Percentiles rank a stretch among this genome's conserved stretches.
These are phyloP conservation scores for Xylaria palmicola DNA, from an alignment of 495 filamentous ascomycete genomes.

Conservation along the genomic window DNA sequence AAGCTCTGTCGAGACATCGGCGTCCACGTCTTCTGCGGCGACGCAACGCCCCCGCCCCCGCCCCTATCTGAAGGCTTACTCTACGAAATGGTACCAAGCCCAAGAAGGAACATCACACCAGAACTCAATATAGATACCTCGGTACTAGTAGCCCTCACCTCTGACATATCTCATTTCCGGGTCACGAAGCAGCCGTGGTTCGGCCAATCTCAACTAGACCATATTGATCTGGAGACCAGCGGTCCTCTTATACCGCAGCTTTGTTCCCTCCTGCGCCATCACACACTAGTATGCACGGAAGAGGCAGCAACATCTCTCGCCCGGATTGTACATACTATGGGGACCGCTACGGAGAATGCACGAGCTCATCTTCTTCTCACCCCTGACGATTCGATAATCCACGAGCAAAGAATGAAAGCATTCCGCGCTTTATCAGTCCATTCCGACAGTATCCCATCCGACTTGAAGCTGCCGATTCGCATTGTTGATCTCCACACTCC, in stretches of 20 bases:
- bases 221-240: conserved; percentile 31
- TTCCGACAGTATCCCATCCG: conserved; percentile 22
- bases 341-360: conserved; percentile 33
- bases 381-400: conserved; percentile 16
- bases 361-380: conserved; percentile 36
- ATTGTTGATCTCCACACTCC: conserved; percentile 15
- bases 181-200: conserved; percentile 38
- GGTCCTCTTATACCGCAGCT: conserved; percentile 33
- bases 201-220: conserved; percentile 33
- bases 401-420: conserved; percentile 21
- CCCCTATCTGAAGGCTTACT: conserved; percentile 47
- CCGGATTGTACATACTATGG: conserved; percentile 39
- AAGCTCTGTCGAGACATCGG: conserved; percentile 24
- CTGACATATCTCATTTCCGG: conserved; percentile 40
- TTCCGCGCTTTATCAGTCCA: conserved; percentile 30
- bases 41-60: conserved; percentile 17
- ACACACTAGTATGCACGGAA: conserved; percentile 35
- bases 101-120: conserved; percentile 30
- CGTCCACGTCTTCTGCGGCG: conserved; percentile 23
- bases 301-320: conserved; percentile 38
- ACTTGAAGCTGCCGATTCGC: conserved; percentile 29
- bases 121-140: conserved; percentile 43
- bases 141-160: conserved; percentile 41
- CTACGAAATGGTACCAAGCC: conserved; percentile 40
- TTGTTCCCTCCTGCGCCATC: conserved; percentile 31